Evolutionary conservation across 106 monocot genomes (phyloP).

Genomic region (Triglochin maritima): DNA sequence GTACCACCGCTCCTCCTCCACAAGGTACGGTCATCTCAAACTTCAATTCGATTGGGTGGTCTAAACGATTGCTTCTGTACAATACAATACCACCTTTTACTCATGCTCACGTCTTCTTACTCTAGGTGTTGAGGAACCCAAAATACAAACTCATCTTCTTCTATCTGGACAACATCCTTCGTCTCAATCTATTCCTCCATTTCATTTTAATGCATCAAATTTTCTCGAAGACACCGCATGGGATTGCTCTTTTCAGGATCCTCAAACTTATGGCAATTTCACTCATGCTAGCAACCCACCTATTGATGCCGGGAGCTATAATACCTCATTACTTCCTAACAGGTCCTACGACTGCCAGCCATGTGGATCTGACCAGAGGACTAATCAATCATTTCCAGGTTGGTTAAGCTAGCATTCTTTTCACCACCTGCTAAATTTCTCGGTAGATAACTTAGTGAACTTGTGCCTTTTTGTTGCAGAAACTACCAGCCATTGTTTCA

Average conservation of each 20-base stretch:
- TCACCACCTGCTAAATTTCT: not conserved
- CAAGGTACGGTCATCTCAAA: not conserved
- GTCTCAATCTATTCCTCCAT: not conserved
- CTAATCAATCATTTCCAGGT: too few species aligned
- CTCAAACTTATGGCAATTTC: not conserved
- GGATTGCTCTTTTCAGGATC: not conserved
- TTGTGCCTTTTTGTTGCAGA: not conserved
- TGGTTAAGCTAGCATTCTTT: not conserved
- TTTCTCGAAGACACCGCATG: not conserved
- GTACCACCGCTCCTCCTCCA: not conserved
- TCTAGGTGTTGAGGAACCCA: not conserved
- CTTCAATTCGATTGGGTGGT: not conserved
- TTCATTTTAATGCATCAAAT: not conserved
- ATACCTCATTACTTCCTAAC: not conserved
- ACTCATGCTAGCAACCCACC: not conserved
- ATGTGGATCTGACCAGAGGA: not conserved
- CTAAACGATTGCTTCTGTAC: not conserved
- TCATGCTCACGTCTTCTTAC: not conserved
- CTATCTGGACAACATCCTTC: not conserved
- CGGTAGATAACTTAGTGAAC: not conserved
- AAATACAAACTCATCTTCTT: not conserved
- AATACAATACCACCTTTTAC: not conserved
- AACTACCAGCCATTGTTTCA: not conserved
- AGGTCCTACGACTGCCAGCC: not conserved
- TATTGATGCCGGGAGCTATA: not conserved